Conservation (phyloP, 1,139 yeast genomes). For the Geotrichum bryndzae region DNA sequence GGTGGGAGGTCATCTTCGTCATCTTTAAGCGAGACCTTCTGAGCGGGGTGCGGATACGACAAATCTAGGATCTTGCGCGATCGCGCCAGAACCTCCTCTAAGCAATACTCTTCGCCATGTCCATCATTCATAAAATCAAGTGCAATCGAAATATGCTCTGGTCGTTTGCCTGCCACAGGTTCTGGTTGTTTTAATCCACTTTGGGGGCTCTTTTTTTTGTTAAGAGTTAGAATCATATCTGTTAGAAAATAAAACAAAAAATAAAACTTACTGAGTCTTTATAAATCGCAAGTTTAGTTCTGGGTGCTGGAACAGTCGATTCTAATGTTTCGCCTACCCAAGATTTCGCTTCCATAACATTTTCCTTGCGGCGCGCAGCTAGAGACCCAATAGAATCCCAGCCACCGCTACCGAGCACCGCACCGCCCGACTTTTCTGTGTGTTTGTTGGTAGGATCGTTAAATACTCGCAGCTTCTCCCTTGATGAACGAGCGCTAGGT, state of each 20-base stretch:
- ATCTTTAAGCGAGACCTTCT: constrained; percentile 24
- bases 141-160: constrained; percentile 55
- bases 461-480: constrained; percentile 31
- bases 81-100: constrained; percentile 58
- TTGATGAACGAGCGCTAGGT: constrained; percentile 3
- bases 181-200: constrained; percentile 11
- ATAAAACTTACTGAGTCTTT: constrained; percentile 33
- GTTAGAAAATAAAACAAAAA: not conserved
- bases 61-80: constrained; percentile 35
- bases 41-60: constrained; percentile 19
- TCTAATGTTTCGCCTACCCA: constrained; percentile 61
- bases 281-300: constrained; percentile 38
- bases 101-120: constrained; percentile 48
- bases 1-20: constrained; percentile 18
- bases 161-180: constrained; percentile 39
- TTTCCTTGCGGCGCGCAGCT: constrained; percentile 57
- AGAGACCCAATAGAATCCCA: constrained; percentile 53
- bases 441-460: constrained; percentile 29
- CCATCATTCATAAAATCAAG: constrained; percentile 42
- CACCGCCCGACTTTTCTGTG: constrained; percentile 22
- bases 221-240: not conserved
- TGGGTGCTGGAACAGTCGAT: constrained; percentile 32
- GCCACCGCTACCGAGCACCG: constrained; percentile 26
- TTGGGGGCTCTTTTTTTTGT: not conserved
- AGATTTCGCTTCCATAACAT: constrained; percentile 49